Evolutionary conservation across 2,329 filamentous ascomycete species (phyloP).

Genomic region (Alternaria brassicicola): DNA sequence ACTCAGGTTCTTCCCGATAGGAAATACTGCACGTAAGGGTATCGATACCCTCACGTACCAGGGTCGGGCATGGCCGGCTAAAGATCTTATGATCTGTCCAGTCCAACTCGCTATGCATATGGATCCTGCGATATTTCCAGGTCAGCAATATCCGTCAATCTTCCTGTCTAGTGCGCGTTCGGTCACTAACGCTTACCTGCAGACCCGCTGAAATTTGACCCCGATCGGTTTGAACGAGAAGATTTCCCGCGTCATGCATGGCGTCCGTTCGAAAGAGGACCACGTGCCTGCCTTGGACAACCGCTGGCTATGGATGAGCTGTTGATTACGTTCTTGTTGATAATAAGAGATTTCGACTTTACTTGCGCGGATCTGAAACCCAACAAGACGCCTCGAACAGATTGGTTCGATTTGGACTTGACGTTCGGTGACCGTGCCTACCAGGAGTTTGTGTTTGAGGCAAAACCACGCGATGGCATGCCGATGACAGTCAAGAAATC

Average conservation of each 20-base stretch:
- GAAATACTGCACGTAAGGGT: conserved; percentile 51
- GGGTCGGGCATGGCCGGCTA: conserved; percentile 52
- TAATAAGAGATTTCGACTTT: conserved; percentile 59
- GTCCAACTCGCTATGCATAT: conserved; percentile 48
- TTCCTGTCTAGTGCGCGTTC: background rate
- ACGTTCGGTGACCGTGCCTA: conserved; percentile 41
- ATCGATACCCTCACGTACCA: conserved; percentile 49
- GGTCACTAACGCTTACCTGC: conserved; percentile 1
- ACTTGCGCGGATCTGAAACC: conserved; percentile 34
- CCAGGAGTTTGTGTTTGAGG: conserved; percentile 41
- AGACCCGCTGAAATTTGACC: conserved; percentile 31
- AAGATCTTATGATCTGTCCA: conserved; percentile 53
- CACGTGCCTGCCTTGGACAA: conserved; percentile 64
- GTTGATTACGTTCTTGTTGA: conserved; percentile 58
- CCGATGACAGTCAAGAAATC: conserved; percentile 37
- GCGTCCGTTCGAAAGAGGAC: conserved; percentile 62
- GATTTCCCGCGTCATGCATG: conserved; percentile 56
- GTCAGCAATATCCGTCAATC: background rate
- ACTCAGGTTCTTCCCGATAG: conserved; percentile 60
- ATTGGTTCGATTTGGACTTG: conserved; percentile 37
- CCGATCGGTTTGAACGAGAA: conserved; percentile 49
- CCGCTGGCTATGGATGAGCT: conserved; percentile 61
- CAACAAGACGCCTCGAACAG: conserved; percentile 30
- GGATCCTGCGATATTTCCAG: conserved; percentile 33
- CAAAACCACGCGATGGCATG: conserved; percentile 42